Conservation (phyloP, 495 filamentous ascomycete species). For the Hypoxylon trugodes region DNA sequence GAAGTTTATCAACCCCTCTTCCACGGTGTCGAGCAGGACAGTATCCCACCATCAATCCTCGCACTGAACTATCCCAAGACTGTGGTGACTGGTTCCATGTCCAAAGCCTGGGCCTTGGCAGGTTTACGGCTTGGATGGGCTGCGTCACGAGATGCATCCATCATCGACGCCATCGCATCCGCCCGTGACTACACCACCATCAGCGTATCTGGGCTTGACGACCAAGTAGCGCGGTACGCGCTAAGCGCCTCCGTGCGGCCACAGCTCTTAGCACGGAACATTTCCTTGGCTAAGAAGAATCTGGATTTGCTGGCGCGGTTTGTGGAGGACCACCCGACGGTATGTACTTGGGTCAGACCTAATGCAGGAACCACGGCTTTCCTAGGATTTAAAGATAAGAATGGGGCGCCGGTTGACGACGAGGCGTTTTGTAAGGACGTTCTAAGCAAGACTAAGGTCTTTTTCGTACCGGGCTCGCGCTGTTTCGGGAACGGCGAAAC, state of each 20-base stretch:
- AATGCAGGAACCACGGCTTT: slow-evolving; percentile 86
- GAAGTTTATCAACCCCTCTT: slow-evolving; percentile 93
- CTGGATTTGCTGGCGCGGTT: slow-evolving; percentile 73
- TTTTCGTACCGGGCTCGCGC: slow-evolving; percentile 77
- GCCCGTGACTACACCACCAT: slow-evolving; percentile 88
- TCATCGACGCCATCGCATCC: slow-evolving; percentile 71
- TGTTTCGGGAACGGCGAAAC: slow-evolving; percentile 72
- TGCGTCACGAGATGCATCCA: slow-evolving; percentile 66
- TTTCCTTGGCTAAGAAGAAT: slow-evolving; percentile 75
- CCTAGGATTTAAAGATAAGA: slow-evolving; percentile 68
- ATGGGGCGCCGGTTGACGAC: slow-evolving; percentile 75
- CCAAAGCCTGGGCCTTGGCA: slow-evolving; percentile 86
- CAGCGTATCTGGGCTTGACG: slow-evolving; percentile 83
- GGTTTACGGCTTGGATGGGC: slow-evolving; percentile 88
- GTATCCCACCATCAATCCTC: slow-evolving; percentile 74
- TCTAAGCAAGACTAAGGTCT: slow-evolving; percentile 74
- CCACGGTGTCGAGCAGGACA: slow-evolving; percentile 64
- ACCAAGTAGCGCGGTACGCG: slow-evolving; percentile 79
- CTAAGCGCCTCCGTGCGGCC: slow-evolving; percentile 70
- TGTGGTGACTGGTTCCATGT: slow-evolving; percentile 81
- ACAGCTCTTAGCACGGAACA: slow-evolving; percentile 71
- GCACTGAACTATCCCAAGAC: slow-evolving; percentile 75
- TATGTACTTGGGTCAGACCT: slow-evolving; percentile 74
- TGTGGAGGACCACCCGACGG: slow-evolving; percentile 67
- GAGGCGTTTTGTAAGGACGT: slow-evolving; percentile 74